phyloP scores from a whole-genome alignment of 768 basidiomycete species.

The Kondoa malvinella region DNA sequence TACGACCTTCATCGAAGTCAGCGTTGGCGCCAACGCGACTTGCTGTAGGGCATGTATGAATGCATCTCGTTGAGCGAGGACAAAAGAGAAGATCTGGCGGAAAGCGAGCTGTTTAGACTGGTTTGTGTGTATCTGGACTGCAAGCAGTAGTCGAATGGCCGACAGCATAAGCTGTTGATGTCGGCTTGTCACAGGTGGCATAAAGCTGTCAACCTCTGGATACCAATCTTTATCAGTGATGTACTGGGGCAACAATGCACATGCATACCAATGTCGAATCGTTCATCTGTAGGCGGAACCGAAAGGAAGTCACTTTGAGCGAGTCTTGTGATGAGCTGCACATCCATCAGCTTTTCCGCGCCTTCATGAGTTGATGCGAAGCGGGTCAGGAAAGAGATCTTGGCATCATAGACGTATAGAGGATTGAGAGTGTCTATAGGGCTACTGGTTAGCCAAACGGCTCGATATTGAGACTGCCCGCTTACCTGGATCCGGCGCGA shows the following conservation, averaged over 20 bases:
- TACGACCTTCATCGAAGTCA: constrained; percentile 58
- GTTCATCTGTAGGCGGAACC: constrained; percentile 63
- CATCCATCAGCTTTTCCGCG: constrained; percentile 66
- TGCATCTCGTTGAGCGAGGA: constrained; percentile 66
- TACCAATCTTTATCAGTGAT: constrained; percentile 18
- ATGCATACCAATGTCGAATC: constrained; percentile 54
- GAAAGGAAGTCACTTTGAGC: constrained; percentile 76
- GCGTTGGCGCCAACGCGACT: constrained; percentile 44
- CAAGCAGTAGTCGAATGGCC: constrained; percentile 61
- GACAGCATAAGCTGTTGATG: constrained; percentile 85
- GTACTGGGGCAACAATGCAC: background rate
- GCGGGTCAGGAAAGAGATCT: constrained; percentile 72
- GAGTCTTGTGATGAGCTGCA: constrained; percentile 53
- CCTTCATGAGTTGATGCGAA: constrained; percentile 68
- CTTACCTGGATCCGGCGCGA: constrained; percentile 80
- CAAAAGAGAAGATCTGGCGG: constrained; percentile 63
- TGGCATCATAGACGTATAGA: constrained; percentile 84
- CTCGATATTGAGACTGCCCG: background rate
- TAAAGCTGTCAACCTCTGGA: constrained; percentile 68
- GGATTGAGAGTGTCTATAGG: constrained; percentile 65
- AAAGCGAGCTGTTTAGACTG: constrained; percentile 38
- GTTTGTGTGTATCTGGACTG: constrained; percentile 35
- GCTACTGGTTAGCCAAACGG: background rate
- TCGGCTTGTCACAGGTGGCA: constrained; percentile 68
- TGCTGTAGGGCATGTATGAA: constrained; percentile 66